These are phyloP conservation scores for Pseudopediastrum boryanum DNA, from an alignment of 139 green algal genomes.

Conservation along the genomic window DNA sequence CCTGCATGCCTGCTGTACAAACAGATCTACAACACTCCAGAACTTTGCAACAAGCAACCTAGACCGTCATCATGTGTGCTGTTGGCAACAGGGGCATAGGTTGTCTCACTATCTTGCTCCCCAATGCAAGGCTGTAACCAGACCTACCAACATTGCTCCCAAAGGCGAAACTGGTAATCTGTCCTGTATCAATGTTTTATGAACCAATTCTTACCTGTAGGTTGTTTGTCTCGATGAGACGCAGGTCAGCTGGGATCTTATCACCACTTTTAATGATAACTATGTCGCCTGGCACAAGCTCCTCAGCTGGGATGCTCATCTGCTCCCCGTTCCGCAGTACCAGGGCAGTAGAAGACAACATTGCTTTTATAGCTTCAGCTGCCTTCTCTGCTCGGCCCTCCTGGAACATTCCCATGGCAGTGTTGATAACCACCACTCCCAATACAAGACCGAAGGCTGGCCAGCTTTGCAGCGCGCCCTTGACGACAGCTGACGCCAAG, in stretches of 20 bases:
- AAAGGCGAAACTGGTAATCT: no score
- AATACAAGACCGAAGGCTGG: slow-evolving; percentile 36
- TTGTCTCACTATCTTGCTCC: slow-evolving; percentile 2
- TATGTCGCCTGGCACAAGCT: slow-evolving; percentile 79
- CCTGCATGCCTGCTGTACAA: no score
- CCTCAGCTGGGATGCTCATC: slow-evolving; percentile 36
- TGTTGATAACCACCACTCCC: slow-evolving; percentile 22
- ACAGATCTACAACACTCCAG: no score
- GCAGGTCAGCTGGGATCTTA: slow-evolving; percentile 72
- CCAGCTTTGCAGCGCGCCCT: slow-evolving; percentile 34
- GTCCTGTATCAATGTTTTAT: no score
- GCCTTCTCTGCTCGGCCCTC: slow-evolving; percentile 48
- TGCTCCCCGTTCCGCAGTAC: slow-evolving; percentile 39
- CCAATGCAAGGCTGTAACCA: neutral
- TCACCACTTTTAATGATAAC: slow-evolving; percentile 71
- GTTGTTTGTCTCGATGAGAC: slow-evolving; percentile 61
- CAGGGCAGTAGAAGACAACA: slow-evolving; percentile 37
- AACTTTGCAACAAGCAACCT: no score
- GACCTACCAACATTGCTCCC: no score
- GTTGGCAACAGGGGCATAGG: neutral
- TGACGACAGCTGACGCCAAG: slow-evolving; percentile 29
- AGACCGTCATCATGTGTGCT: neutral
- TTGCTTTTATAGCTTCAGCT: slow-evolving; percentile 42
- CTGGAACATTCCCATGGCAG: slow-evolving; percentile 32
- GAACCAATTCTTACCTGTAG: slow-evolving; percentile 61